phyloP scores from a whole-genome alignment of 163 green algal genomes.

The Prototheca stagnorum region DNA sequence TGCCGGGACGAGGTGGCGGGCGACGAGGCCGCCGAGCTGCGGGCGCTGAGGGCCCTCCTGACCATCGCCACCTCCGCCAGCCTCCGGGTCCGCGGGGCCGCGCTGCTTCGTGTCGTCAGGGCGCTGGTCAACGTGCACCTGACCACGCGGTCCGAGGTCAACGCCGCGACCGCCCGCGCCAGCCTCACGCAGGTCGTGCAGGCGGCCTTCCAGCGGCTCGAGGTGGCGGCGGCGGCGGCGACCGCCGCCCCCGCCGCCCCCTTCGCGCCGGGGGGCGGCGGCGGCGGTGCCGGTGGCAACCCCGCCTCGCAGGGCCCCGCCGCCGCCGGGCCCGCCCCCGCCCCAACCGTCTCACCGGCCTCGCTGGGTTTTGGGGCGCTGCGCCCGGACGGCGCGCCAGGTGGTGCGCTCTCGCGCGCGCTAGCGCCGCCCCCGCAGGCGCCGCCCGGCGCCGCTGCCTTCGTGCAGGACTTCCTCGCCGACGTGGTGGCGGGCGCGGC shows the following conservation, averaged over 20 bases:
- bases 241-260: background rate
- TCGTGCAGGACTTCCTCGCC: slow-evolving; percentile 54
- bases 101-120: slow-evolving; percentile 48
- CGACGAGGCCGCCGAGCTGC: slow-evolving; percentile 75
- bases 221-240: slow-evolving; percentile 26
- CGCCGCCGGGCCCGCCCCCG: too few relatives aligned
- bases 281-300: too few relatives aligned
- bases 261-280: background rate
- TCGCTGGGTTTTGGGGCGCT: too few relatives aligned
- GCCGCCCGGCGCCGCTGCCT: too few relatives aligned
- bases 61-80: slow-evolving; percentile 56
- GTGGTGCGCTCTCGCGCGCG: too few relatives aligned
- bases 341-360: background rate
- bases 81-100: slow-evolving; percentile 56
- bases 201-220: slow-evolving; percentile 84
- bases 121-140: slow-evolving; percentile 96
- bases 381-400: too few relatives aligned
- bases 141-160: slow-evolving; percentile 70
- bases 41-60: slow-evolving; percentile 69
- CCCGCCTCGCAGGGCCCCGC: too few relatives aligned
- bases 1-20: slow-evolving; percentile 63
- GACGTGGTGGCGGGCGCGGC: slow-evolving; percentile 28
- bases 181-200: slow-evolving; percentile 81
- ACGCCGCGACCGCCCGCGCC: slow-evolving; percentile 89
- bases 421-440: too few relatives aligned